Conservation (phyloP, 164 flowering plant species). For the Nymphaea thermarum region DNA sequence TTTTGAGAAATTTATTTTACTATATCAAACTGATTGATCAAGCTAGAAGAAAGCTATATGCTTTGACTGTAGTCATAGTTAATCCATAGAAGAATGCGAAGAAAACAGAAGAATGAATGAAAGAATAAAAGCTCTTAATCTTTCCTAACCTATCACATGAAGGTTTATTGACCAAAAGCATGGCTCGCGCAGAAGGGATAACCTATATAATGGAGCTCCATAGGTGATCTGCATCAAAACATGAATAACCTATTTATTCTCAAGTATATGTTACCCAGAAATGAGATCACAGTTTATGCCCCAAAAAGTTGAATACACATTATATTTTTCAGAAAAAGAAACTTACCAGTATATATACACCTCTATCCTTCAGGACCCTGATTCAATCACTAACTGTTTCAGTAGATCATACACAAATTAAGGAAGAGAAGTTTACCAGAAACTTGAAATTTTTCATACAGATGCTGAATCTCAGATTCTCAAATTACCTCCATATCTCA, state of each 20-base stretch:
- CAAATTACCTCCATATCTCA: slow-evolving; percentile 60
- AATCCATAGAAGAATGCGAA: no score
- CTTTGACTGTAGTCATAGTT: no score
- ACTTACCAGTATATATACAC: slow-evolving; percentile 70
- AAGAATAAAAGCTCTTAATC: not conserved
- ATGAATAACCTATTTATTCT: not conserved
- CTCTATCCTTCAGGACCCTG: slow-evolving; percentile 79
- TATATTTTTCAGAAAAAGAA: not conserved
- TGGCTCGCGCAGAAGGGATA: slow-evolving; percentile 38
- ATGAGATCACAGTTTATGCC: no score
- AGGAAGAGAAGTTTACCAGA: slow-evolving; percentile 14
- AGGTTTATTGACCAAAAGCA: slow-evolving; percentile 57
- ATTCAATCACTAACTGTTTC: slow-evolving; percentile 58
- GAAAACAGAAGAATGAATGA: not conserved
- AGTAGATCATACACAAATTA: slow-evolving; percentile 37
- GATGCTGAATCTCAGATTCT: slow-evolving; percentile 1
- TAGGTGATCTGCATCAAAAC: slow-evolving; percentile 62
- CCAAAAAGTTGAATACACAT: no score
- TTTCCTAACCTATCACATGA: slow-evolving; percentile 63
- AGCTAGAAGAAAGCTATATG: no score
- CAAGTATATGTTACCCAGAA: no score
- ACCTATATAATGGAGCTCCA: slow-evolving; percentile 65
- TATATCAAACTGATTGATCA: no score
- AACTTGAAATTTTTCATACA: slow-evolving; percentile 5
- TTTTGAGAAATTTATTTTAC: no score